phyloP scores from a whole-genome alignment of 2,329 filamentous ascomycete genomes.

The Colletotrichum sp. region DNA sequence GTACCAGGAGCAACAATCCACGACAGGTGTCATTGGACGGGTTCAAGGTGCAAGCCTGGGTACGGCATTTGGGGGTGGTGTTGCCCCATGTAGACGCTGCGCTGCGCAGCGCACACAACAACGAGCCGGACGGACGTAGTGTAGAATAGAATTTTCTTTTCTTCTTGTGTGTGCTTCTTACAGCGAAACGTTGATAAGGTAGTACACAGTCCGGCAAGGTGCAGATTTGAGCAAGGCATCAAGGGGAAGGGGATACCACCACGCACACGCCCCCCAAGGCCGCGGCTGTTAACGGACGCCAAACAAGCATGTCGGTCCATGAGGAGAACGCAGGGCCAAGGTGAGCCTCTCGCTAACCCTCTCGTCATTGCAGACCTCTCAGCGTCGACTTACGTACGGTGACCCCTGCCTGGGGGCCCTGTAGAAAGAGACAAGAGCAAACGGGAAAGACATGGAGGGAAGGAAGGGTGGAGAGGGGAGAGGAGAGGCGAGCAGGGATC shows the following conservation, averaged over 20 bases:
- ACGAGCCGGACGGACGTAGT: not conserved
- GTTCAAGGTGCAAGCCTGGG: not conserved
- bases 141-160: not conserved
- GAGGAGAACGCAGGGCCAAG: not conserved
- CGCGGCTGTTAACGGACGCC: not conserved
- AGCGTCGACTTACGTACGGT: not conserved
- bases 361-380: not conserved
- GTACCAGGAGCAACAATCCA: not conserved
- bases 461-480: not conserved
- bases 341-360: not conserved
- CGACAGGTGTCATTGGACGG: constrained; percentile 8
- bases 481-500: not conserved
- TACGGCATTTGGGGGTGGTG: not conserved
- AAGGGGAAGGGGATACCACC: not conserved
- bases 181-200: not conserved
- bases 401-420: not conserved
- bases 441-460: not conserved
- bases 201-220: not conserved
- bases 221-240: not conserved
- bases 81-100: not conserved
- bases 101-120: not conserved
- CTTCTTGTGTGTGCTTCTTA: not conserved
- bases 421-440: not conserved
- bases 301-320: not conserved
- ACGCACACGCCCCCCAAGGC: not conserved